These are phyloP conservation scores for Phaffia rhodozyma DNA, from an alignment of 1,284 basidiomycete species.

Conservation along the genomic window DNA sequence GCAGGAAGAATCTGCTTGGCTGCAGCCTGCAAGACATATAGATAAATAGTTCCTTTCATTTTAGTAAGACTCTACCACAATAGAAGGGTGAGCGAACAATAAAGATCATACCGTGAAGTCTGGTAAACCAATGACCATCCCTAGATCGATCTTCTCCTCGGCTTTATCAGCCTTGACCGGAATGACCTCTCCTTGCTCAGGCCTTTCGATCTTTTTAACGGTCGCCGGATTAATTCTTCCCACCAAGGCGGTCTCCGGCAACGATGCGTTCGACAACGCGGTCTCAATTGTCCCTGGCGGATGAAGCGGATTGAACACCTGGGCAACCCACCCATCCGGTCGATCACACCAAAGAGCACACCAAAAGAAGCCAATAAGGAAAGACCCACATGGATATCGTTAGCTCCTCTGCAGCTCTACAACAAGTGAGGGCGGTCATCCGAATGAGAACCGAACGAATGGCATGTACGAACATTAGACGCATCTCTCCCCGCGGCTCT, in stretches of 20 bases:
- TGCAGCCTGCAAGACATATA: conserved; percentile 24
- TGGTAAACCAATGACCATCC: conserved; percentile 33
- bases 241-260: conserved; percentile 16
- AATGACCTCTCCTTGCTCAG: neutral
- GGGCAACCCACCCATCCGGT: neutral
- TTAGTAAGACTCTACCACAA: neutral
- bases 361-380: neutral
- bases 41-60: neutral
- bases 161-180: conserved; percentile 1
- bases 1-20: conserved; percentile 28
- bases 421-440: too few relatives aligned
- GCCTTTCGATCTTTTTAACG: conserved; percentile 15
- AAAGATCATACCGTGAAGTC: conserved; percentile 30
- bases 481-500: conserved; percentile 33
- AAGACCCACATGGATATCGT: neutral
- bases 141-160: conserved; percentile 21
- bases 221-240: conserved; percentile 19
- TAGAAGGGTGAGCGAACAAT: neutral
- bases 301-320: conserved; percentile 32
- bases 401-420: too few relatives aligned
- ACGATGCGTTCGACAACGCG: conserved; percentile 25
- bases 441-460: too few relatives aligned
- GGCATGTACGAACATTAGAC: conserved; percentile 14
- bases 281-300: conserved; percentile 34
- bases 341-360: neutral